Conservation (phyloP, 768 basidiomycete species). For the Tubosaeta brunneosetosa region DNA sequence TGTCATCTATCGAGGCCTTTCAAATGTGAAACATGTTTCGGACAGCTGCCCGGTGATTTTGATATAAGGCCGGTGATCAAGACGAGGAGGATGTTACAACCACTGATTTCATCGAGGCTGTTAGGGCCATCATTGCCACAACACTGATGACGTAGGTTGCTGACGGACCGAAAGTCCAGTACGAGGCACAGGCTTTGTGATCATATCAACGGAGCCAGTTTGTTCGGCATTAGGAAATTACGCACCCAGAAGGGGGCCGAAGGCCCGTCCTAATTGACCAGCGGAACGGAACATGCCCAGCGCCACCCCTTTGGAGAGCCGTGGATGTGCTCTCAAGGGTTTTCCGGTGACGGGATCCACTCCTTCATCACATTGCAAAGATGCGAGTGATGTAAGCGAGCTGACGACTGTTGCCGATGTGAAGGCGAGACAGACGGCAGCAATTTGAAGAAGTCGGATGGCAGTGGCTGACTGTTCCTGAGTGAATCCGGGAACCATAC, state of each 20-base stretch:
- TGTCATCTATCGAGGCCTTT: background rate
- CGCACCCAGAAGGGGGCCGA: constrained; percentile 87
- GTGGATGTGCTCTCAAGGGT: constrained; percentile 49
- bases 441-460: constrained; percentile 54
- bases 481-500: constrained; percentile 59
- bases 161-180: constrained; percentile 86
- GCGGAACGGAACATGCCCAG: constrained; percentile 83
- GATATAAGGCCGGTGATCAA: constrained; percentile 5
- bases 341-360: constrained; percentile 56
- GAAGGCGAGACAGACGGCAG: constrained; percentile 84
- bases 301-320: constrained; percentile 79
- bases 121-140: constrained; percentile 58
- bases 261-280: constrained; percentile 91
- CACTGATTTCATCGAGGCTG: constrained; percentile 51
- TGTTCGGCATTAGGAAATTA: constrained; percentile 5
- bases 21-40: constrained; percentile 3
- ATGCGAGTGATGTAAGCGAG: constrained; percentile 85
- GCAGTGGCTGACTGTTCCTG: constrained; percentile 39
- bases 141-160: constrained; percentile 66
- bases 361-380: constrained; percentile 81
- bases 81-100: constrained; percentile 14
- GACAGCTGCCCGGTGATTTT: background rate
- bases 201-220: background rate
- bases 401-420: constrained; percentile 96
- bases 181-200: constrained; percentile 69